Conservation (phyloP, 139 green algal genomes). For the Mesotaenium endlicherianum region DNA sequence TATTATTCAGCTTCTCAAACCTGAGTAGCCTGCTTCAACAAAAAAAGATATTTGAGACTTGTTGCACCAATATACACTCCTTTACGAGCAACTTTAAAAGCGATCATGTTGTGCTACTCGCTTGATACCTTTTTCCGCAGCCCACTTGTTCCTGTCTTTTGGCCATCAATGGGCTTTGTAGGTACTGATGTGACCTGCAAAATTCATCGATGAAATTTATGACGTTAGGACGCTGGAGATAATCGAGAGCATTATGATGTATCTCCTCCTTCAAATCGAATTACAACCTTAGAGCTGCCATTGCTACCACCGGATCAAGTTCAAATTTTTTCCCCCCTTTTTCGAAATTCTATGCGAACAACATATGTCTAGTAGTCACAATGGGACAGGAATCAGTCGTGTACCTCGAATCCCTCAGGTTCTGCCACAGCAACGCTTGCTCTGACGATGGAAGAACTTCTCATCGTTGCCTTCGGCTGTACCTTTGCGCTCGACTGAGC, state of each 20-base stretch:
- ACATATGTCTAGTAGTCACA: neutral
- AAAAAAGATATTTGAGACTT: neutral
- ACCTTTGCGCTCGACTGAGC: too few species aligned
- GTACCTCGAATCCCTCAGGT: neutral
- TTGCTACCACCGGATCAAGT: neutral
- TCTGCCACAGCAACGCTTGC: neutral
- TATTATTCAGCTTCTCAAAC: neutral
- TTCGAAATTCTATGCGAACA: neutral
- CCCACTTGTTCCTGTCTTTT: conserved; percentile 97
- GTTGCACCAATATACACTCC: neutral
- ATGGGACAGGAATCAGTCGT: neutral
- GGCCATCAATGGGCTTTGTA: conserved; percentile 94
- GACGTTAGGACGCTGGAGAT: neutral
- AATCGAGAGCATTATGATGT: neutral
- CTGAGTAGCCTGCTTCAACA: neutral
- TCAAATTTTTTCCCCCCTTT: neutral
- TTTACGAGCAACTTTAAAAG: neutral
- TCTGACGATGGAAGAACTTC: neutral
- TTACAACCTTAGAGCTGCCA: neutral
- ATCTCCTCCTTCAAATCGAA: neutral
- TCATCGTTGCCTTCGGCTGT: too few species aligned
- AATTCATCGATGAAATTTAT: neutral
- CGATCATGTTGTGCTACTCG: neutral
- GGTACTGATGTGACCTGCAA: conserved; percentile 66
- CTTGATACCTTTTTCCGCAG: conserved; percentile 92